Conservation (phyloP, 331 rosid species). For the Malus hybrid region DNA sequence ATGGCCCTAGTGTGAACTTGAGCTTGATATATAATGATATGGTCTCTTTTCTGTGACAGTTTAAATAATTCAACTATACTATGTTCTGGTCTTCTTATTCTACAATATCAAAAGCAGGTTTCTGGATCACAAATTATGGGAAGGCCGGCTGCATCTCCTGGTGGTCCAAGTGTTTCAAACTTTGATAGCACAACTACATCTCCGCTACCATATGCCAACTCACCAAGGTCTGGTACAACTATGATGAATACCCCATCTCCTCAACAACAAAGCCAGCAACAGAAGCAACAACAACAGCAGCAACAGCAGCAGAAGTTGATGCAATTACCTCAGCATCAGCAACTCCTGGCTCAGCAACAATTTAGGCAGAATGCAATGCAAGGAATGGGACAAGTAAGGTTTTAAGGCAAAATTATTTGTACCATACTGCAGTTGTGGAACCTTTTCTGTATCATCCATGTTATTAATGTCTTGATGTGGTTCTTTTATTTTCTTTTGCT, state of each 20-base stretch:
- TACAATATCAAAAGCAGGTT: slow-evolving; percentile 32
- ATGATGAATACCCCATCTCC: slow-evolving; percentile 94
- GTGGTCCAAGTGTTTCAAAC: slow-evolving; percentile 53
- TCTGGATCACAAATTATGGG: slow-evolving; percentile 82
- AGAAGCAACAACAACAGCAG: slow-evolving; percentile 41
- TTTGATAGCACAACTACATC: slow-evolving; percentile 77
- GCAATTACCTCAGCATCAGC: slow-evolving; percentile 80
- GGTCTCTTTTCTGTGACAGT: neutral
- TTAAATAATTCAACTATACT: neutral
- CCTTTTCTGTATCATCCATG: neutral
- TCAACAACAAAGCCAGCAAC: slow-evolving; percentile 83
- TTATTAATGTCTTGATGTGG: neutral
- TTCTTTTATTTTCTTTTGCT: too few relatives aligned
- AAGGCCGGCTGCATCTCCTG: slow-evolving; percentile 94
- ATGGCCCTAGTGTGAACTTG: too few relatives aligned
- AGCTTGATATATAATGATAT: slow-evolving; percentile 9
- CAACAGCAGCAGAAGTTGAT: slow-evolving; percentile 69
- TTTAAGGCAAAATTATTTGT: neutral
- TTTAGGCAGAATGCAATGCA: slow-evolving; percentile 73
- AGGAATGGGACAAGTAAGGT: slow-evolving; percentile 76
- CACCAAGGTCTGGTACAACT: slow-evolving; percentile 76
- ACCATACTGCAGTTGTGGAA: neutral
- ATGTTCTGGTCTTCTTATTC: slow-evolving; percentile 1
- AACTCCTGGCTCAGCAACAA: slow-evolving; percentile 81
- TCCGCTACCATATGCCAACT: slow-evolving; percentile 88